Evolutionary conservation across 371 early-diverging fungal species (phyloP).

Genomic region (Mucor plumbeus): DNA sequence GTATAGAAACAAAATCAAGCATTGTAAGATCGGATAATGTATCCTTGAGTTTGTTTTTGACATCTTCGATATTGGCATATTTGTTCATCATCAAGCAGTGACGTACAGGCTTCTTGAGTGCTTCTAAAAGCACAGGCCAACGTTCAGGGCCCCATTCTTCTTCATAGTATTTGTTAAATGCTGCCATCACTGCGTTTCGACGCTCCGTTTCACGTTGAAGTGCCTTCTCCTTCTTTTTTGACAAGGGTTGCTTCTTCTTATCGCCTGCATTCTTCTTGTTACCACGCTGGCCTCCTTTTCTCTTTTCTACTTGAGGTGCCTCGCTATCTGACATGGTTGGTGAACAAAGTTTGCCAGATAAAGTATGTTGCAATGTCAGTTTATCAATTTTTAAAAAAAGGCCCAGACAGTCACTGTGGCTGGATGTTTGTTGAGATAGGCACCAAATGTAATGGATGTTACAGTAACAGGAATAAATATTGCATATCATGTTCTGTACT

Average conservation of each 20-base stretch:
- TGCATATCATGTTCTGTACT: no score
- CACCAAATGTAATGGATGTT: no score
- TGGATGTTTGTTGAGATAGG: background rate
- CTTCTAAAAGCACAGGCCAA: constrained; percentile 52
- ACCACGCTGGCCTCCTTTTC: constrained; percentile 19
- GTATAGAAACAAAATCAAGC: constrained; percentile 43
- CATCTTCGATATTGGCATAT: constrained; percentile 40
- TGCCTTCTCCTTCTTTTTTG: constrained; percentile 49
- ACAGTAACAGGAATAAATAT: no score
- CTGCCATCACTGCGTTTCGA: constrained; percentile 34
- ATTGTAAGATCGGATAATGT: constrained; percentile 28
- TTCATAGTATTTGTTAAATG: constrained; percentile 52
- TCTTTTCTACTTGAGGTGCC: constrained; percentile 9
- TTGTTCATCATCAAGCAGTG: constrained; percentile 62
- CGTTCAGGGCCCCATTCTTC: constrained; percentile 57
- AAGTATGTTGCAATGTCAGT: no score
- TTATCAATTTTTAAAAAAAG: background rate
- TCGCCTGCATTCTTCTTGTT: constrained; percentile 23
- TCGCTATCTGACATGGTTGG: constrained; percentile 18
- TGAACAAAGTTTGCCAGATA: background rate
- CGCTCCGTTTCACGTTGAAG: constrained; percentile 39
- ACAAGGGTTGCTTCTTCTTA: constrained; percentile 33
- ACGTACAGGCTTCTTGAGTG: constrained; percentile 48
- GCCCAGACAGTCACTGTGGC: constrained; percentile 5
- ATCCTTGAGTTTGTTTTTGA: constrained; percentile 32